Base-by-base conservation (phyloP, 148 eudicot genomes). In the Pharnaceum exiguum region DNA sequence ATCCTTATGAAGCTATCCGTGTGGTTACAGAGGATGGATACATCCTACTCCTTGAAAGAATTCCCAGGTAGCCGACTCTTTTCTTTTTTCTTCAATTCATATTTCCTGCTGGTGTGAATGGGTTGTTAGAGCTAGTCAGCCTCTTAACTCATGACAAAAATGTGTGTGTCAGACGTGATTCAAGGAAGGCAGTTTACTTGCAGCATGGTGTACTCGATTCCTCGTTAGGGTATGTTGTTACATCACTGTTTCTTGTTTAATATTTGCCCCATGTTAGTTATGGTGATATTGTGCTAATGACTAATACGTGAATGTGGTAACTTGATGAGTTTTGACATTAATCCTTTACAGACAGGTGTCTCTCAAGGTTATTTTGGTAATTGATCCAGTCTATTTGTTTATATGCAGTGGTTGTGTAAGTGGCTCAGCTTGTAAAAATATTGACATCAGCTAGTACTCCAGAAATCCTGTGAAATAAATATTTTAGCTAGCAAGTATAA, bases 191-290 rank as follows among this genome's bases (percentile, higher is more conserved):
- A 48, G 99, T 86, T 48, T 94, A 85, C 75, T 71, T 94, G 53
- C 99, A 94, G 71, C 99, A 94, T 70, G 99, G 96, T 51, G 83
- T 94, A 52, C 61, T 94, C 66, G 99, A 94, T 82, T 89, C 99
- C 58, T 89, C 99, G 36, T 89, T 94, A 96, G 96, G 99, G 99
- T 94, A 56, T 75, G 86, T 65, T 42, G 12, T 46, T 45, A 18
- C 46, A 53, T 37, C 3, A 0, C 35, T 22, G 25, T 51, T 49
- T 17, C 33, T 12, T 5, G 22, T 51, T 39, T 57, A 10, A 52
- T 37, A 44, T 71, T 9, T 32, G 2, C 10, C 16, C 6, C 27
- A 23, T 9, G 25, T n/a, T n/a, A n/a, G n/a, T n/a, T n/a, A n/a
- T n/a, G n/a, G n/a, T n/a, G n/a, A n/a, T n/a, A n/a, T n/a, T n/a